Percentiles rank a stretch among this genome's conserved stretches.
Conservation (phyloP, 495 filamentous ascomycete genomes). For the Xanthoparmelia taractica region DNA sequence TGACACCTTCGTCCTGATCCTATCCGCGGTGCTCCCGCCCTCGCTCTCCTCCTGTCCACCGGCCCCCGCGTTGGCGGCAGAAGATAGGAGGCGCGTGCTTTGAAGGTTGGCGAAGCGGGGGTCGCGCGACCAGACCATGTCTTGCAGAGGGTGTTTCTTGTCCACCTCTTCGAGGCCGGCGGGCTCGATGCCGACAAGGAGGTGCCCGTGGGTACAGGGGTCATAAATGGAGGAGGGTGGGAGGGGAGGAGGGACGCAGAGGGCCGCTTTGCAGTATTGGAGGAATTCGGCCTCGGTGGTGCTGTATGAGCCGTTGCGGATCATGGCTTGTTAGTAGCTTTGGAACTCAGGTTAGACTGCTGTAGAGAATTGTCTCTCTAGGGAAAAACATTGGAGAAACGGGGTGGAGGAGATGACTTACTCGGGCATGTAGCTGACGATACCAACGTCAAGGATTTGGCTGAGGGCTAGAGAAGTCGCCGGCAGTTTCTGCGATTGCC, state of each 20-base stretch:
- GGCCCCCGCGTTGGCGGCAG: not conserved
- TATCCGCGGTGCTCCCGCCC: constrained; percentile 32
- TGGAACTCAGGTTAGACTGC: too few species aligned
- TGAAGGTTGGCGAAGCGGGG: constrained; percentile 19
- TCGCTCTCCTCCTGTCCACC: not conserved
- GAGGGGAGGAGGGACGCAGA: constrained; percentile 19
- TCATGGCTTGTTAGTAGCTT: too few species aligned
- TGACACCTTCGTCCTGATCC: constrained; percentile 41
- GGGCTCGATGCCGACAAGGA: constrained; percentile 27
- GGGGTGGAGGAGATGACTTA: too few species aligned
- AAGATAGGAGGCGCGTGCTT: not conserved
- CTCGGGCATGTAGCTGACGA: too few species aligned
- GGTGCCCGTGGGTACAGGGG: constrained; percentile 12
- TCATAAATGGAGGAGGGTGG: constrained; percentile 16
- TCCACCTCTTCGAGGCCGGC: constrained; percentile 20
- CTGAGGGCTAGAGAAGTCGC: too few species aligned
- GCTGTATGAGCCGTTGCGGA: not conserved
- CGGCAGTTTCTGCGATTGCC: too few species aligned
- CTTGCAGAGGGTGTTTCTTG: constrained; percentile 25
- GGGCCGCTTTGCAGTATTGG: too few species aligned
- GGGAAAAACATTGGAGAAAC: too few species aligned
- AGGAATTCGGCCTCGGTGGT: constrained; percentile 17
- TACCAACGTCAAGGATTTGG: too few species aligned
- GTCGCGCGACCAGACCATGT: constrained; percentile 20
- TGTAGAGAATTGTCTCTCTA: too few species aligned